Conservation (phyloP, 1,284 basidiomycete species). For the Malassezia yamatoensis region DNA sequence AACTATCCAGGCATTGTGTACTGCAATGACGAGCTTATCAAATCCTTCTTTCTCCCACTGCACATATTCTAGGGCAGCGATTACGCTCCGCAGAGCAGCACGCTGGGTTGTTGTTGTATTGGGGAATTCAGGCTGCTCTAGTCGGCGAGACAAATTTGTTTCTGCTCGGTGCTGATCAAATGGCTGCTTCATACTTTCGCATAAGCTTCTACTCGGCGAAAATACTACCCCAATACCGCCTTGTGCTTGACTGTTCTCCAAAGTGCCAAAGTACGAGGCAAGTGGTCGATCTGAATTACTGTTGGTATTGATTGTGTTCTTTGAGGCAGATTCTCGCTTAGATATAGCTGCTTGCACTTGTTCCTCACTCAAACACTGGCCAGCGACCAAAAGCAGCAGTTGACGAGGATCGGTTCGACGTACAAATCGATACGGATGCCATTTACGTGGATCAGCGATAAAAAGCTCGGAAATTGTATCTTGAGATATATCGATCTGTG, state of each 20-base stretch:
- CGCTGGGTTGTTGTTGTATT: slow-evolving; percentile 21
- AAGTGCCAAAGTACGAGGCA: slow-evolving; percentile 10
- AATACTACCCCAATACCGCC: slow-evolving; percentile 17
- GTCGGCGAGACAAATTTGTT: slow-evolving; percentile 32
- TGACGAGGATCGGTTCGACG: slow-evolving; percentile 42
- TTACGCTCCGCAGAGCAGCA: slow-evolving; percentile 33
- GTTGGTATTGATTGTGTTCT: not conserved
- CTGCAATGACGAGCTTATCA: slow-evolving; percentile 43
- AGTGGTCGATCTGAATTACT: slow-evolving; percentile 1
- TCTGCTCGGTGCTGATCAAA: slow-evolving; percentile 19
- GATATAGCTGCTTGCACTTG: slow-evolving; percentile 20
- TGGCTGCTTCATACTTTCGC: not conserved
- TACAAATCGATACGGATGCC: slow-evolving; percentile 38
- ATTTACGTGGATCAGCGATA: slow-evolving; percentile 36
- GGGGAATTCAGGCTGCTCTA: slow-evolving; percentile 33
- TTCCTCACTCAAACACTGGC: slow-evolving; percentile 23
- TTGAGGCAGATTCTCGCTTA: slow-evolving; percentile 10
- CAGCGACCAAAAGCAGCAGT: slow-evolving; percentile 37
- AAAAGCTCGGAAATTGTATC: slow-evolving; percentile 24
- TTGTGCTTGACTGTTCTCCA: slow-evolving; percentile 16
- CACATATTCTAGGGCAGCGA: slow-evolving; percentile 39
- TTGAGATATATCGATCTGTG: not conserved
- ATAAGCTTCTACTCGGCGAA: slow-evolving; percentile 10
- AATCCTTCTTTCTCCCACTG: slow-evolving; percentile 44
- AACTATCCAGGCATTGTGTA: slow-evolving; percentile 41